These are phyloP conservation scores for Chalaropsis thielavioides DNA, from an alignment of 2,329 filamentous ascomycete genomes.

Conservation along the genomic window DNA sequence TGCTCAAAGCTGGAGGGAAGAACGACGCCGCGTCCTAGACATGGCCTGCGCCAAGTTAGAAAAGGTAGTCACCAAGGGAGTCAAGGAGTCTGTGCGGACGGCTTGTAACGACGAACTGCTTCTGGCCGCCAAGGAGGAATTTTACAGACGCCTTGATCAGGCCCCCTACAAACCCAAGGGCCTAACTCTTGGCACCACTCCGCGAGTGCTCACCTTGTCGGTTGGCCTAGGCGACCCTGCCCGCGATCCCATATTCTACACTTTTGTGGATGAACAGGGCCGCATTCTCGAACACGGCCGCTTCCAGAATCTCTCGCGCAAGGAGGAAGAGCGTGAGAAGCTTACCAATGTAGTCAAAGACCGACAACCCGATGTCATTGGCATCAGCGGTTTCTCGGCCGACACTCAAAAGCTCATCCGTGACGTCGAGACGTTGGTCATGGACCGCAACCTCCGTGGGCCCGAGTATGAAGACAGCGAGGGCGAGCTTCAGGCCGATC, in stretches of 20 bases:
- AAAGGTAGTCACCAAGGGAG: conserved; percentile 70
- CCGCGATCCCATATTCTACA: conserved; percentile 76
- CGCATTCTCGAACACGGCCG: conserved; percentile 80
- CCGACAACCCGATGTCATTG: conserved; percentile 77
- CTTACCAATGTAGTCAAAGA: conserved; percentile 69
- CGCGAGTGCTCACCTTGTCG: conserved; percentile 73
- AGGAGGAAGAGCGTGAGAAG: conserved; percentile 49
- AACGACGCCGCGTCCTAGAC: conserved; percentile 74
- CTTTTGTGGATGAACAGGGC: conserved; percentile 86
- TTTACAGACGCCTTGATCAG: conserved; percentile 80
- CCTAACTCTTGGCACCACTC: conserved; percentile 74
- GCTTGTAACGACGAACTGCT: conserved; percentile 88
- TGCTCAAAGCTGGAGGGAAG: conserved; percentile 86
- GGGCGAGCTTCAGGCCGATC: conserved; percentile 61
- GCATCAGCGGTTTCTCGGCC: conserved; percentile 73
- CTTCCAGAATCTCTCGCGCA: conserved; percentile 62
- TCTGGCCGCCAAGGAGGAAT: conserved; percentile 77
- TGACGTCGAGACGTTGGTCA: conserved; percentile 64
- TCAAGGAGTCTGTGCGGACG: conserved; percentile 86
- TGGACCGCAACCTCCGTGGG: conserved; percentile 60
- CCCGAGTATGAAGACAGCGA: conserved; percentile 70
- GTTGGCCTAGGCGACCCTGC: conserved; percentile 62
- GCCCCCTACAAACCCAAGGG: conserved; percentile 92
- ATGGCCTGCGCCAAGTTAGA: conserved; percentile 69
- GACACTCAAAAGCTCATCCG: conserved; percentile 74